Conservation (phyloP, 2,329 filamentous ascomycete species). For the Penicillium carneum region DNA sequence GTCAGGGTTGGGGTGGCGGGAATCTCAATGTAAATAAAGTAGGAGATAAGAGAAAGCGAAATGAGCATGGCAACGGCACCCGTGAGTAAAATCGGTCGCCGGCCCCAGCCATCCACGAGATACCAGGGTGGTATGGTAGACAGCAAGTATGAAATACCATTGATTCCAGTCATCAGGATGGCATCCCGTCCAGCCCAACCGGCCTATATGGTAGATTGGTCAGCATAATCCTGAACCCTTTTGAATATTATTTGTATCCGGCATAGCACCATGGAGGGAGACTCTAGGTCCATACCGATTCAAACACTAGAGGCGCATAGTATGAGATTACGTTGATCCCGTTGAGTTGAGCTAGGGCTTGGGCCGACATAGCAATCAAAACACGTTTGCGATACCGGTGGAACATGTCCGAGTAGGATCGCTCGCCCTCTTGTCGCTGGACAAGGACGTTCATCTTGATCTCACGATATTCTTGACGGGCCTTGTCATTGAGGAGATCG, state of each 20-base stretch:
- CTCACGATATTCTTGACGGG: slow-evolving; percentile 93
- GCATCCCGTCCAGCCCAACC: slow-evolving; percentile 92
- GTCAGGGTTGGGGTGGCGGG: slow-evolving; percentile 78
- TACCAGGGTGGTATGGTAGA: slow-evolving; percentile 98
- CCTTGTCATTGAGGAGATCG: slow-evolving; percentile 91
- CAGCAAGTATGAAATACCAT: slow-evolving; percentile 86
- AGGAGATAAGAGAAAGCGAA: slow-evolving; percentile 87
- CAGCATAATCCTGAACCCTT: neutral
- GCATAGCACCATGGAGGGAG: neutral
- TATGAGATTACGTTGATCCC: slow-evolving; percentile 99
- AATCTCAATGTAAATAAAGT: slow-evolving; percentile 91
- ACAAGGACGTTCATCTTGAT: slow-evolving; percentile 98
- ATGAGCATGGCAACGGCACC: slow-evolving; percentile 89
- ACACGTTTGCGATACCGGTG: slow-evolving; percentile 87
- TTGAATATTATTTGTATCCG: neutral
- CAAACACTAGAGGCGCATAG: slow-evolving; percentile 95
- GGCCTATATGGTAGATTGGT: slow-evolving; percentile 54
- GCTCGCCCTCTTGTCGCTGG: slow-evolving; percentile 91
- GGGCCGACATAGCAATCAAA: slow-evolving; percentile 98
- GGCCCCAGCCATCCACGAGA: slow-evolving; percentile 88
- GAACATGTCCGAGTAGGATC: slow-evolving; percentile 94
- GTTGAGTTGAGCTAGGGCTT: slow-evolving; percentile 93
- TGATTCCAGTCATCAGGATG: slow-evolving; percentile 96
- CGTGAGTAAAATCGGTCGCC: slow-evolving; percentile 85
- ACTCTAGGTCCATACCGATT: slow-evolving; percentile 60